Conservation (phyloP, 805 yeast genomes). For the Sugiyamaella smithiae region DNA sequence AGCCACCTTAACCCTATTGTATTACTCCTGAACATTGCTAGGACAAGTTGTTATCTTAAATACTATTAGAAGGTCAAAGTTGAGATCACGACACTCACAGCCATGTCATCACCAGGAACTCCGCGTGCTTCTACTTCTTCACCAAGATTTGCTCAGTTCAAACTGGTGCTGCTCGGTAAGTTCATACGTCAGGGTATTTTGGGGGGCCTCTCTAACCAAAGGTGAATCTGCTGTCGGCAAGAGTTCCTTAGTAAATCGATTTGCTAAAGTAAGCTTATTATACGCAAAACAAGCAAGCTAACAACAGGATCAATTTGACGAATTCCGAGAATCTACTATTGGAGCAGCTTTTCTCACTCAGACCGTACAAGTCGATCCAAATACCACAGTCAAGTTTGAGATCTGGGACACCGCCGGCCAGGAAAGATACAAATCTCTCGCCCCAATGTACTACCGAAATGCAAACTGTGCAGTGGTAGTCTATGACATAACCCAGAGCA, state of each 20-base stretch:
- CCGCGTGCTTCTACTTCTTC: conserved; percentile 32
- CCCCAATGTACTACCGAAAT: conserved; percentile 81
- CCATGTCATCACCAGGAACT: conserved; percentile 15
- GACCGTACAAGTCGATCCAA: conserved; percentile 49
- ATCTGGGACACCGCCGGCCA: conserved; percentile 94
- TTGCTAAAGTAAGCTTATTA: conserved; percentile 45
- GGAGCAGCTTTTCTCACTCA: conserved; percentile 99
- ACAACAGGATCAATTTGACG: conserved; percentile 55
- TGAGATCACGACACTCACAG: not conserved
- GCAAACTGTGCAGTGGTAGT: conserved; percentile 85
- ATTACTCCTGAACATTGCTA: not conserved
- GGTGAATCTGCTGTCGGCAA: conserved; percentile 82
- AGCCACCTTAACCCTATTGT: conserved; percentile 1
- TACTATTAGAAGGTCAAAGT: not conserved
- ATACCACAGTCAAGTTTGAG: conserved; percentile 46
- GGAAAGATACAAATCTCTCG: conserved; percentile 75
- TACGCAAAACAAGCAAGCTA: not conserved
- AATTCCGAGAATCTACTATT: conserved; percentile 82
- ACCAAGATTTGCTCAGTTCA: conserved; percentile 50
- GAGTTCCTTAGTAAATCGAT: conserved; percentile 78
- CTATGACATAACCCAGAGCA: conserved; percentile 67
- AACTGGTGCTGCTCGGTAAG: conserved; percentile 66
- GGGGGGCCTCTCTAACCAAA: conserved; percentile 13
- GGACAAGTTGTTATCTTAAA: not conserved
- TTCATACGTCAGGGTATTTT: conserved; percentile 2